phyloP scores from a whole-genome alignment of 805 yeast species.

The Kluyveromyces dobzhanskii region DNA sequence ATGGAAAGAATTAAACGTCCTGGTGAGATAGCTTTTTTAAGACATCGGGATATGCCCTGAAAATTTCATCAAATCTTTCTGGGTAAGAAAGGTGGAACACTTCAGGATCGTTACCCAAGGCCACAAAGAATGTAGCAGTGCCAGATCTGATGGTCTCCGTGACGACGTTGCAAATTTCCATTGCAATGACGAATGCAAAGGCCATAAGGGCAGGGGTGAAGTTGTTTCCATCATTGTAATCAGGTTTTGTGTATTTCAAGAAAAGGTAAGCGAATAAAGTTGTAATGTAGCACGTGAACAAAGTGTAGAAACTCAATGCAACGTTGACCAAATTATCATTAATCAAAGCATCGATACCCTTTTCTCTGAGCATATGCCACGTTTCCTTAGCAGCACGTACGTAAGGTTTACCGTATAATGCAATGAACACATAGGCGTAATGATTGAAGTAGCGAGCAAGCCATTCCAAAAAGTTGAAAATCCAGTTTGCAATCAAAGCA shows the following conservation, averaged over 20 bases:
- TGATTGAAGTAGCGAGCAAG: slow-evolving; percentile 77
- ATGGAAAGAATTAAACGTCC: slow-evolving; percentile 12
- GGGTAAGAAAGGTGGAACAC: slow-evolving; percentile 69
- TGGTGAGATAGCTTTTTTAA: slow-evolving; percentile 41
- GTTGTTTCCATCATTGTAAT: slow-evolving; percentile 48
- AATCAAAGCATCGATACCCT: slow-evolving; percentile 78
- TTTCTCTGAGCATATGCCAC: slow-evolving; percentile 63
- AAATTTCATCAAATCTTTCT: slow-evolving; percentile 52
- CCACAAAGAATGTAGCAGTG: slow-evolving; percentile 73
- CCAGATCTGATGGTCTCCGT: slow-evolving; percentile 75
- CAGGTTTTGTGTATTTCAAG: slow-evolving; percentile 59
- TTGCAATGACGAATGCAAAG: slow-evolving; percentile 61
- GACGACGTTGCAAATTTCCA: slow-evolving; percentile 67
- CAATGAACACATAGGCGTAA: slow-evolving; percentile 81
- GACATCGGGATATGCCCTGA: slow-evolving; percentile 61
- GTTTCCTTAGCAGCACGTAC: slow-evolving; percentile 73
- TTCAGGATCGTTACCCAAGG: slow-evolving; percentile 79
- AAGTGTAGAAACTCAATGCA: slow-evolving; percentile 66
- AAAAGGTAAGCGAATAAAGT: slow-evolving; percentile 57
- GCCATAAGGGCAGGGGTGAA: slow-evolving; percentile 70
- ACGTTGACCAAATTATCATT: slow-evolving; percentile 78
- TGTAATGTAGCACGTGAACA: slow-evolving; percentile 62
- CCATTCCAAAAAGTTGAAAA: slow-evolving; percentile 68
- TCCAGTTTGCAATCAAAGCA: slow-evolving; percentile 45
- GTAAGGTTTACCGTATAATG: slow-evolving; percentile 78